These are phyloP conservation scores for Samsoniella hepiali DNA, from an alignment of 2,329 filamentous ascomycete genomes.

Conservation along the genomic window DNA sequence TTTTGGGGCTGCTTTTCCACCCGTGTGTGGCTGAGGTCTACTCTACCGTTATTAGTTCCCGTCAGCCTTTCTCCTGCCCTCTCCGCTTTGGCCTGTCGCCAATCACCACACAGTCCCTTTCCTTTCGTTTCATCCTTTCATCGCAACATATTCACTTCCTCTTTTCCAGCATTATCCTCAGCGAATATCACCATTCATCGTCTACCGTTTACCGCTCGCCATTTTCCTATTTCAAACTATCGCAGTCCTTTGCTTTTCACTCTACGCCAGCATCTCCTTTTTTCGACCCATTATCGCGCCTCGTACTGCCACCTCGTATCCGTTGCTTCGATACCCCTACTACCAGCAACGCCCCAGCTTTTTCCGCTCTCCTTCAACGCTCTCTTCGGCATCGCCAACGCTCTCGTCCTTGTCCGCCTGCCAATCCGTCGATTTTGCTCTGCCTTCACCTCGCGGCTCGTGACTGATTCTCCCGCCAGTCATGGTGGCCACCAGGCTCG, in stretches of 20 bases:
- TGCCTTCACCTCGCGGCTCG: not conserved
- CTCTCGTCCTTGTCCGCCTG: not conserved
- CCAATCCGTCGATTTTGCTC: not conserved
- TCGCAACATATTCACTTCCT: not conserved
- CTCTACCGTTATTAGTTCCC: not conserved
- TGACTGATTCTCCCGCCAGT: constrained; percentile 19
- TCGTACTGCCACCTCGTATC: constrained; percentile 9
- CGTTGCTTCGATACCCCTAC: not conserved
- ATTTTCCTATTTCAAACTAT: not conserved
- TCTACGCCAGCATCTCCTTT: not conserved
- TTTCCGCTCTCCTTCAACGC: not conserved
- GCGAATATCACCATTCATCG: not conserved
- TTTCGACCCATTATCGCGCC: not conserved
- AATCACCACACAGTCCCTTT: not conserved
- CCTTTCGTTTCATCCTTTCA: constrained; percentile 14
- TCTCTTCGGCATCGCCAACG: not conserved
- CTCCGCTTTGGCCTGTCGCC: not conserved
- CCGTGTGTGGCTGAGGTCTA: too few relatives aligned
- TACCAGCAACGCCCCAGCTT: not conserved
- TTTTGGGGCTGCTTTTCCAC: not conserved
- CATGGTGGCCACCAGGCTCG: constrained; percentile 40
- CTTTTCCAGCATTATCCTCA: constrained; percentile 4
- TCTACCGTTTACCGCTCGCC: not conserved
- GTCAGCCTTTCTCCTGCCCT: not conserved
- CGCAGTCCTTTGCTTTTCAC: not conserved